Evolutionary conservation across 768 basidiomycete genomes (phyloP), one percentile per base, ranked within the genome.

Genomic region (Chalciporus piperatus): DNA sequence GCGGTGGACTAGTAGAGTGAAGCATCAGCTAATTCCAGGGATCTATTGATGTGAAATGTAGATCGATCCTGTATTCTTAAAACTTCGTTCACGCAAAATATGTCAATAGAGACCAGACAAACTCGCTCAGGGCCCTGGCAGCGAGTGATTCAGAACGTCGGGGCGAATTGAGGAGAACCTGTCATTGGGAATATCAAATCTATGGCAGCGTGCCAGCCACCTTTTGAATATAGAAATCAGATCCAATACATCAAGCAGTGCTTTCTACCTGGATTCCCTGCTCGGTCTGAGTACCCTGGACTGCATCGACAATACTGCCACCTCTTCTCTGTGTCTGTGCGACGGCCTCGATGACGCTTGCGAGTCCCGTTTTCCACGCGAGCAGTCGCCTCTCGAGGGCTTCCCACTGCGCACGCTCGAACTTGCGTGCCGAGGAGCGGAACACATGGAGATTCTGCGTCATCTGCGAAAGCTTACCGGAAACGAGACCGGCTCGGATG

Each of bases 401-500:
- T 62, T 83, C 81, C 92, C 92, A 95, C 67, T 94, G 87, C 58
- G 79, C 81, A 37, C 76, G 77, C 60, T 85, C 87, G 62, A 93
- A 93, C 10, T 80, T 77, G 50, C 89, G 85, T 1, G 89, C 80
- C 1, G 83, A 84, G 0, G 91, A 85, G 30, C 84, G 84, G 45
- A 79, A 82, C 52, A 94, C 78, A 56, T 82, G 83, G 35, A 94
- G 70, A 43, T 81, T 82, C 60, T 89, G 85, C 9, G 82, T 77
- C 1, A 84, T 82, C 65, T 95, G 92, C 2, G 89, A 89, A 44
- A 95, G 84, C 67, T 90, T 92, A 33, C 87, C 92, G 45, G 83
- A 81, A 28, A 93, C 66, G 41, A 94, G 79, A 23, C 87, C 84
- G 2, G 83, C 79, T 48, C 92, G 88, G 59, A 94, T 92, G 50